phyloP scores from a whole-genome alignment of 2,329 filamentous ascomycete species.

The Diaporthe citri region DNA sequence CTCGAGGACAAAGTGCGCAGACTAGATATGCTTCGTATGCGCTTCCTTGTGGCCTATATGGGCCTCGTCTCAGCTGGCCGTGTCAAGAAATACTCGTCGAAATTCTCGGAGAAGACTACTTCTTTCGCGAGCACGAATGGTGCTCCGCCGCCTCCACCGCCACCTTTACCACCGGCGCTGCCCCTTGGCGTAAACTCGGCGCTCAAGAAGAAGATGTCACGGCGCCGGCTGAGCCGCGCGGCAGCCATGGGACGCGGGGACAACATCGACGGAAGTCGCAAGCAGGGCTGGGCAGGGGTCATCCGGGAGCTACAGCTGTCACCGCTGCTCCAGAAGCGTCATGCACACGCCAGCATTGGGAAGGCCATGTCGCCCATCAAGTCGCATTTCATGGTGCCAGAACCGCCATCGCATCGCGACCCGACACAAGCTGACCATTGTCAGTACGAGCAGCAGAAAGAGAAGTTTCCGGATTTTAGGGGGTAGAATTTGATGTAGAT shows the following conservation, averaged over 20 bases:
- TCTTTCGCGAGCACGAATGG: slow-evolving; percentile 42
- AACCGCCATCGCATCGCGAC: background rate
- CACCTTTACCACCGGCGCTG: slow-evolving; percentile 55
- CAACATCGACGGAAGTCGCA: slow-evolving; percentile 61
- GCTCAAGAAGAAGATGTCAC: slow-evolving; percentile 56
- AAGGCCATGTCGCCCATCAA: slow-evolving; percentile 60
- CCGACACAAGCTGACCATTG: background rate
- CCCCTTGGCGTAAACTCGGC: slow-evolving; percentile 51
- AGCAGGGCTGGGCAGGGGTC: slow-evolving; percentile 72
- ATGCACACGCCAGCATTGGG: slow-evolving; percentile 69
- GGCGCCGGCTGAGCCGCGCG: slow-evolving; percentile 64
- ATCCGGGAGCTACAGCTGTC: slow-evolving; percentile 73
- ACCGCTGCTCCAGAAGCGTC: slow-evolving; percentile 71
- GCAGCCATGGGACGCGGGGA: slow-evolving; percentile 64
- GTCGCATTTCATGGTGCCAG: slow-evolving; percentile 17
- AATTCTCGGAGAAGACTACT: slow-evolving; percentile 47
- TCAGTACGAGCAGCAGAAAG: background rate
- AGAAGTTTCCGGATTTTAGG: background rate
- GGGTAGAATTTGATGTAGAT: background rate
- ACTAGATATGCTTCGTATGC: slow-evolving; percentile 73
- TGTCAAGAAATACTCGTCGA: slow-evolving; percentile 43
- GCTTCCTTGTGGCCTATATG: slow-evolving; percentile 75
- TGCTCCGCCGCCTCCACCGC: slow-evolving; percentile 46
- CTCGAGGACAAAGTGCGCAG: slow-evolving; percentile 70
- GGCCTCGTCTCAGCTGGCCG: slow-evolving; percentile 62